Conservation (phyloP, 2,329 filamentous ascomycete species). For the Colletotrichum sp. region DNA sequence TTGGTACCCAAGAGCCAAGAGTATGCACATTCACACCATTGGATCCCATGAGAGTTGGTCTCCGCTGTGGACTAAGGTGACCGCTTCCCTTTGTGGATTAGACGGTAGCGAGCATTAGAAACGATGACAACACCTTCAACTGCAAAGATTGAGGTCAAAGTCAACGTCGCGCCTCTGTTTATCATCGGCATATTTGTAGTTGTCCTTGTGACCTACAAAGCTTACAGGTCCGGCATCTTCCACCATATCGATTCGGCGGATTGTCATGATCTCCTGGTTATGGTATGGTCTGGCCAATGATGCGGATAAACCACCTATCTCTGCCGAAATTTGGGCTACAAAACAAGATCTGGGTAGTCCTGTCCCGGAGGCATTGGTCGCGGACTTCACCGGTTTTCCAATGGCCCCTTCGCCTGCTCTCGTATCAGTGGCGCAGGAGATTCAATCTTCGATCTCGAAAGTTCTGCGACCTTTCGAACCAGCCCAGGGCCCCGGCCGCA, state of each 20-base stretch:
- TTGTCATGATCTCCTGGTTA: background rate
- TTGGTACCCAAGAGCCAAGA: background rate
- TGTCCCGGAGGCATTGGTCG: background rate
- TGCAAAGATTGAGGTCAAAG: background rate
- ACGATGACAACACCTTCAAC: background rate
- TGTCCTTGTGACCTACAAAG: background rate
- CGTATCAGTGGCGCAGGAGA: background rate
- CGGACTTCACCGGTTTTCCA: background rate
- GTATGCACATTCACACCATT: background rate
- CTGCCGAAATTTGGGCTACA: background rate
- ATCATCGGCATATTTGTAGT: background rate
- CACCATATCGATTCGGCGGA: rapidly evolving
- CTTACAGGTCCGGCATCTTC: background rate
- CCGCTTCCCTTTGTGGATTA: background rate
- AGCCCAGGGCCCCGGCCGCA: background rate
- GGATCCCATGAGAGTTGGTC: background rate
- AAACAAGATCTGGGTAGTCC: background rate
- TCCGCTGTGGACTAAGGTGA: too few species aligned
- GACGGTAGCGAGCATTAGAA: background rate
- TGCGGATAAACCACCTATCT: background rate
- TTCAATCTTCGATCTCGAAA: background rate
- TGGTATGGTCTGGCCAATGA: background rate
- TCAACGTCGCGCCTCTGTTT: background rate
- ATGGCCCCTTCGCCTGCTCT: background rate
- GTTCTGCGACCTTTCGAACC: background rate